Evolutionary conservation across 176 grass and related monocot species (phyloP), one percentile per base, ranked within the genome.

Genomic region (Pharus latifolius): DNA sequence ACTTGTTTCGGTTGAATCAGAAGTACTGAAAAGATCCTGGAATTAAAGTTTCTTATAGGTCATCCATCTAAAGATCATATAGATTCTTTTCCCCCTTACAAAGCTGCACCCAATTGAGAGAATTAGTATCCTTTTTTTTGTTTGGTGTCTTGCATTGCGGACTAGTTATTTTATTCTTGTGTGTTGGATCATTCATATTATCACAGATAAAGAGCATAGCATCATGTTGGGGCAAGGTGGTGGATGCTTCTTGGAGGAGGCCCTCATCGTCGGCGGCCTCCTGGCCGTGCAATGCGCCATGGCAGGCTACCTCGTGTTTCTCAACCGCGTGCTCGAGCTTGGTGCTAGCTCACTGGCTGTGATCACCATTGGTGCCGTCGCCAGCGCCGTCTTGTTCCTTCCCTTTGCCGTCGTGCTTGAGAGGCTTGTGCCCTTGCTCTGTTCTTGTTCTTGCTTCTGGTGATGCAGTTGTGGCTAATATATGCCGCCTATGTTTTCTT

Each of bases 321-420:
- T 83, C 12, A 41, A 75, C 50, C 68, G 35, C 62, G 53, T 80
- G 34, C 61, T 91, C 23, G 10, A 2, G 1, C 34, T 67, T 5
- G 88, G 88, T 22, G 54, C 77, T 4, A 12, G 83, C 34, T 71
- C 88, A 31, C 58, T 91, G 6, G 70, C 82, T 42, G 5, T 91
- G 32, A 54, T 87, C 66, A 47, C 19, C 70, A 10, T 84, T 50
- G 69, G 12, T 26, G 30, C 28, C 42, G 50, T 32, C 9, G 52
- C 83, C 23, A 49, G 54, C 43, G 75, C 83, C 13, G 70, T 62
- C 64, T 81, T 79, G 67, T 42, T 78, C 71, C 65, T 87, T 6
- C 88, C 88, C 50, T 87, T 91, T 10, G 65, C 88, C 49, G n/a
- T 87, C 55, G 71, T 37, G 8, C 56, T 87, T 58, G 88, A 91